These are phyloP conservation scores for Coemansia sp. DNA, from an alignment of 192 early-diverging fungal species.

Conservation along the genomic window DNA sequence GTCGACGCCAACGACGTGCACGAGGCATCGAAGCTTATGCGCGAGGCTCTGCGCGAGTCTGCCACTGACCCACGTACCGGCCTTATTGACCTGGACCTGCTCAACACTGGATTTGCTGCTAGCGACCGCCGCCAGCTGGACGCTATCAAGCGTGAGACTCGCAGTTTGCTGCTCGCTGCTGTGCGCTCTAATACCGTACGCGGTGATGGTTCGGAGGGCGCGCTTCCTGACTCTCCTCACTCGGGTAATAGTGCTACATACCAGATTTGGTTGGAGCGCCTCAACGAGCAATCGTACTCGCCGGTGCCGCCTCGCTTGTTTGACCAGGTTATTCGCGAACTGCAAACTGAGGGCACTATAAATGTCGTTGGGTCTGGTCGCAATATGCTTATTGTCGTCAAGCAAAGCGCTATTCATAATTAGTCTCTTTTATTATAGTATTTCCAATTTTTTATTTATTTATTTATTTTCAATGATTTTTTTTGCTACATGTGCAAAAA, in stretches of 20 bases:
- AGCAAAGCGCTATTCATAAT: slow-evolving; percentile 38
- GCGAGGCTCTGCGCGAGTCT: slow-evolving; percentile 85
- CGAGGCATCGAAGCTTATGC: slow-evolving; percentile 86
- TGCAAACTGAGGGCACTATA: slow-evolving; percentile 59
- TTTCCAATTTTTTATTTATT: background rate
- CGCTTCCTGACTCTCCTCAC: slow-evolving; percentile 23
- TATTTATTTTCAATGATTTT: background rate
- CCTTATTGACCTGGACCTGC: slow-evolving; percentile 89
- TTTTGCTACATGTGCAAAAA: background rate
- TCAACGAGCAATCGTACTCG: slow-evolving; percentile 50
- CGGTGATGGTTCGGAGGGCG: background rate
- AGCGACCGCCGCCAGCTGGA: slow-evolving; percentile 67
- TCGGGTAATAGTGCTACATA: slow-evolving; percentile 27
- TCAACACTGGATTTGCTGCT: slow-evolving; percentile 84
- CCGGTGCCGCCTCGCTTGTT: slow-evolving; percentile 59
- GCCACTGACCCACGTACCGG: slow-evolving; percentile 96
- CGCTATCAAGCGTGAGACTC: slow-evolving; percentile 51
- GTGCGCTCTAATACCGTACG: slow-evolving; percentile 22
- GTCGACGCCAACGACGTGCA: slow-evolving; percentile 85
- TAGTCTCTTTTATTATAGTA: slow-evolving; percentile 6
- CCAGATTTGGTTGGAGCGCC: slow-evolving; percentile 47
- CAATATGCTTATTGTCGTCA: slow-evolving; percentile 46
- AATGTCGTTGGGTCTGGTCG: slow-evolving; percentile 49
- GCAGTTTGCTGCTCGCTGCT: slow-evolving; percentile 40
- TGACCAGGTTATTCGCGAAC: slow-evolving; percentile 59